Base-by-base conservation (phyloP, 805 yeast species). In the Pichia membranifaciens region DNA sequence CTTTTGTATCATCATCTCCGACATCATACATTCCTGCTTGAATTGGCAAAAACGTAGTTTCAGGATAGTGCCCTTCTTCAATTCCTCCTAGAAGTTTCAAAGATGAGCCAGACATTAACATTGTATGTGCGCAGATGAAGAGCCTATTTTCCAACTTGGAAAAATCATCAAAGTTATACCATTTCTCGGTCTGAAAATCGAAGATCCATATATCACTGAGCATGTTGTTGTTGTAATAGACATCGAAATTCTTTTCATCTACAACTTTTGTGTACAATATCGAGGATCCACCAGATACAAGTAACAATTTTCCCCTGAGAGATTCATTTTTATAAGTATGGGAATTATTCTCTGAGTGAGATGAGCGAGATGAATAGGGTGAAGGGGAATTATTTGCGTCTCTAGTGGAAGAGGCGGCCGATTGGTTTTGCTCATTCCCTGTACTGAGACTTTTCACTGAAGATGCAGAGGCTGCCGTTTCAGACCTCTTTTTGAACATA, bases 171-270 rank as follows among this genome's bases (percentile, higher is more conserved):
- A 62, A 31, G 16, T 51, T 43, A 15, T 41, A 36, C 82, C 82
- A 77, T 2, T 57, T 56, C 48, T 72, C 77, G 1, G 64, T 53
- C 25, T 66, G 68, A 22, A 76, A 53, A 51, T 74, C 72, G 51
- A 73, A 76, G 63, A 69, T 66, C 81, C 81, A 77, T 54, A 70
- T 54, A 58, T 76, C 81, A 23, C 77, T 75, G 22, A 64, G 56
- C 10, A 75, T 68, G 16, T 65, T 58, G 9, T 45, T 46, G 33
- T 46, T 54, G 35, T 51, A 50, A 39, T 51, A 63, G 5, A 23
- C 17, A 18, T 47, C 47, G 13, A 39, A 48, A 5, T 55, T 58
- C 35, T 56, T 45, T 21, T 56, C 54, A 28, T 52, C 48, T 7
- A 49, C 31, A 5, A 61, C 56, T 40, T 59, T 59, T 12, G 59